Percentiles rank a stretch among this genome's conserved stretches.
Conservation (phyloP, 2,329 filamentous ascomycete species). For the Ceratocystis albifundus region DNA sequence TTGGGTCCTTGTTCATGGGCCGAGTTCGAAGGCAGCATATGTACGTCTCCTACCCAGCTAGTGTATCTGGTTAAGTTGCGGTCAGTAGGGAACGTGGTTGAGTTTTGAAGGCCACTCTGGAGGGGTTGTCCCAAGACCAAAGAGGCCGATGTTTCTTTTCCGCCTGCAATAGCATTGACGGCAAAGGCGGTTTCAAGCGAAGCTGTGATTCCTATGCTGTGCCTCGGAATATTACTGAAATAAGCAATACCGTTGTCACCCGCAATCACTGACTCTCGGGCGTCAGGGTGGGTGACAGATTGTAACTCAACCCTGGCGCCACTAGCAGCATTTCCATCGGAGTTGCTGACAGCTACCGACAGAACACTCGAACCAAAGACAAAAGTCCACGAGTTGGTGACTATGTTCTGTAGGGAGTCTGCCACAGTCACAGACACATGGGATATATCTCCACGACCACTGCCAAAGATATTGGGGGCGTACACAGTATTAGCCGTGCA, state of each 20-base stretch:
- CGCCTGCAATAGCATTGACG: slow-evolving; percentile 18
- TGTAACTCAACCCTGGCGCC: slow-evolving; percentile 14
- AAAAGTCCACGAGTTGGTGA: slow-evolving; percentile 19
- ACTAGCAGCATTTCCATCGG: slow-evolving; percentile 3
- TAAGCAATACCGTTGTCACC: slow-evolving; percentile 11
- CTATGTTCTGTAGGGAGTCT: slow-evolving; percentile 12
- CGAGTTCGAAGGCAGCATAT: neutral
- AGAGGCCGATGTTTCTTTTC: neutral
- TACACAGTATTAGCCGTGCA: slow-evolving; percentile 16
- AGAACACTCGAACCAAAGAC: slow-evolving; percentile 9
- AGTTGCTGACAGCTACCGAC: slow-evolving; percentile 12
- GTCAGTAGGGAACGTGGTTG: neutral
- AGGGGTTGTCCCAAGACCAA: slow-evolving; percentile 1
- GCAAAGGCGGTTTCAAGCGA: slow-evolving; percentile 12
- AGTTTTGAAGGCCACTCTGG: neutral
- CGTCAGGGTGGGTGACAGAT: slow-evolving; percentile 15
- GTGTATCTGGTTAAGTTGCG: neutral
- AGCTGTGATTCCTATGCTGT: slow-evolving; percentile 18
- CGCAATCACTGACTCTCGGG: neutral
- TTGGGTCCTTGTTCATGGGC: neutral
- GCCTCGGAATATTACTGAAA: slow-evolving; percentile 14
- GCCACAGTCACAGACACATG: slow-evolving; percentile 19
- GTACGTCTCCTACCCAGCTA: neutral
- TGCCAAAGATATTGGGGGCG: slow-evolving; percentile 11
- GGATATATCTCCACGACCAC: slow-evolving; percentile 1